A percentile compares a stretch with the other conserved stretches of the same genome.
These are phyloP conservation scores for Pseudotsuga menziesii DNA, from an alignment of 75 land plant genomes.

Conservation along the genomic window DNA sequence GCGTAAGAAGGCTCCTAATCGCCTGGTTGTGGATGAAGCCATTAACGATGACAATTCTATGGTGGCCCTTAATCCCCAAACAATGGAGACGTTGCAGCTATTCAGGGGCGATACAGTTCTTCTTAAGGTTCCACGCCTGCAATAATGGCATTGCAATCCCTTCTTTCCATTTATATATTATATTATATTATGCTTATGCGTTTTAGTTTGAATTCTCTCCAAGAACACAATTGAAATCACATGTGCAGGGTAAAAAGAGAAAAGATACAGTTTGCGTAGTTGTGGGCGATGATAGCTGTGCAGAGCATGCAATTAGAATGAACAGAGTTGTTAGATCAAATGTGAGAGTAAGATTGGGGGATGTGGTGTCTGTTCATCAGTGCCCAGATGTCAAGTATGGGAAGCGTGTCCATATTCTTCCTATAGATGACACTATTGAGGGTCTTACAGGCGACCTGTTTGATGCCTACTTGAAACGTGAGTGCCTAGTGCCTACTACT, in stretches of 20 bases:
- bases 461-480: constrained; percentile 76
- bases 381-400: constrained; percentile 86
- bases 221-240: not conserved
- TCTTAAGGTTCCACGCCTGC: not conserved
- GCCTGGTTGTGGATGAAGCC: constrained; percentile 51
- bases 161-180: not conserved
- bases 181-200: too few species aligned
- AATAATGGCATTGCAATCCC: constrained; percentile 18
- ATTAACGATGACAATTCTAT: constrained; percentile 57
- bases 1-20: constrained; percentile 52
- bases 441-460: constrained; percentile 76
- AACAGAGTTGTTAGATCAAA: constrained; percentile 82
- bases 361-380: constrained; percentile 84
- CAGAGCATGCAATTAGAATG: constrained; percentile 85
- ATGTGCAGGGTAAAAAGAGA: constrained; percentile 39
- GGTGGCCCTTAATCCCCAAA: constrained; percentile 40
- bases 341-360: constrained; percentile 79
- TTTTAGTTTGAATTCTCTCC: too few species aligned
- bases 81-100: constrained; percentile 18
- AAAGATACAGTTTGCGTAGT: constrained; percentile 52
- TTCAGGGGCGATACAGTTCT: too few species aligned
- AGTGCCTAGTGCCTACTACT: constrained; percentile 7
- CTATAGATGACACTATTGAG: constrained; percentile 75
- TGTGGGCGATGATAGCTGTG: constrained; percentile 76
- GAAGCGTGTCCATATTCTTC: constrained; percentile 74